Percentiles rank a stretch among this genome's conserved stretches.
Evolutionary conservation across 768 basidiomycete species (phyloP).

Genomic region (Lyophyllum decastes): DNA sequence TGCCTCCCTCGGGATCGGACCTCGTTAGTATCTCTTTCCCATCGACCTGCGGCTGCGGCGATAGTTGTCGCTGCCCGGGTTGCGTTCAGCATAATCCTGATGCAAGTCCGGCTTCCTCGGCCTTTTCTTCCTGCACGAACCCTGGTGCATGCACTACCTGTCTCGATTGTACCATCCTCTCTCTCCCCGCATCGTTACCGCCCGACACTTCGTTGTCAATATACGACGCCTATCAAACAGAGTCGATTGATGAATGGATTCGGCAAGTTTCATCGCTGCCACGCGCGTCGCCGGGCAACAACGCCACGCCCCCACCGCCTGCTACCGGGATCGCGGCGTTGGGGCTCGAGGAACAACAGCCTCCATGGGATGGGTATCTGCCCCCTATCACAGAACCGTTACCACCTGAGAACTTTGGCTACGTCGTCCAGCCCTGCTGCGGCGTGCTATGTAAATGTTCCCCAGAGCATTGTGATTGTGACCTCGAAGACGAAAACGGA

Average conservation of each 20-base stretch:
- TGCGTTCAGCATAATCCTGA: constrained; percentile 56
- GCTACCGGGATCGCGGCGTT: background rate
- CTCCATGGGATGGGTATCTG: constrained; percentile 15
- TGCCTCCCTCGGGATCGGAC: constrained; percentile 18
- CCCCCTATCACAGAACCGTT: constrained; percentile 10
- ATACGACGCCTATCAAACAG: constrained; percentile 41
- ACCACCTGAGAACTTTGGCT: constrained; percentile 3
- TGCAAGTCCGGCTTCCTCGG: constrained; percentile 31
- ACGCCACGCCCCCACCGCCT: background rate
- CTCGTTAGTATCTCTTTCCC: constrained; percentile 36
- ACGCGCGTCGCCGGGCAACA: background rate
- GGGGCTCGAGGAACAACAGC: constrained; percentile 1
- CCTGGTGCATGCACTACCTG: constrained; percentile 45
- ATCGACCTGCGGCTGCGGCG: constrained; percentile 64
- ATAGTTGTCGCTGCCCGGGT: constrained; percentile 63
- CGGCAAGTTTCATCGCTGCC: constrained; percentile 15
- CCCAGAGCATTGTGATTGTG: constrained; percentile 20
- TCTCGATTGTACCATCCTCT: constrained; percentile 63
- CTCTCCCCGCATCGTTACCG: constrained; percentile 43
- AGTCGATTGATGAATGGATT: constrained; percentile 46
- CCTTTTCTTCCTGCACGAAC: constrained; percentile 38
- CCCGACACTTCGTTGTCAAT: constrained; percentile 42
- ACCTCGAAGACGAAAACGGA: constrained; percentile 15
- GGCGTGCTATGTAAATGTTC: constrained; percentile 23
- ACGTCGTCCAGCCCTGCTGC: constrained; percentile 20